These are phyloP conservation scores for Sordaria brevicollis DNA, from an alignment of 495 filamentous ascomycete species.

Conservation along the genomic window DNA sequence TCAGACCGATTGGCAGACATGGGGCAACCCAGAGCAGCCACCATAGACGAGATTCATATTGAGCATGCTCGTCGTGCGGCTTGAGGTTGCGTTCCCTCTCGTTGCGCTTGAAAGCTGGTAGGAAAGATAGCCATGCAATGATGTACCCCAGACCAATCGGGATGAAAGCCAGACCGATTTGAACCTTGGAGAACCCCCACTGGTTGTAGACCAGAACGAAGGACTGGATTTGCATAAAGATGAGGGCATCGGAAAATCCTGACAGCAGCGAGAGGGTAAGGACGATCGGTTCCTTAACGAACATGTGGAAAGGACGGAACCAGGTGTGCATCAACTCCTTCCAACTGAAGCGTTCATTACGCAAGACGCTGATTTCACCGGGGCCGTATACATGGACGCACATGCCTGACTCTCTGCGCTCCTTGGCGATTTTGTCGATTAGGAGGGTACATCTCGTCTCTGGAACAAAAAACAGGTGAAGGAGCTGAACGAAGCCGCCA, in stretches of 20 bases:
- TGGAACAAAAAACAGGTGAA: slow-evolving; percentile 57
- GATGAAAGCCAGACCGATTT: slow-evolving; percentile 52
- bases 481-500: slow-evolving; percentile 51
- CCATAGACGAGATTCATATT: slow-evolving; percentile 47
- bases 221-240: slow-evolving; percentile 69
- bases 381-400: slow-evolving; percentile 51
- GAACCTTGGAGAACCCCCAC: slow-evolving; percentile 48
- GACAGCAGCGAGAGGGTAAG: slow-evolving; percentile 59
- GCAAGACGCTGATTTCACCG: slow-evolving; percentile 44
- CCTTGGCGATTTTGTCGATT: slow-evolving; percentile 56
- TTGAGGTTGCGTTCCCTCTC: slow-evolving; percentile 37
- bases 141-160: slow-evolving; percentile 56
- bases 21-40: slow-evolving; percentile 54
- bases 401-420: slow-evolving; percentile 44
- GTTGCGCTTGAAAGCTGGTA: slow-evolving; percentile 53
- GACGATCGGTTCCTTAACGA: slow-evolving; percentile 67
- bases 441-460: slow-evolving; percentile 61
- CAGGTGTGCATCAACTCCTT: slow-evolving; percentile 51
- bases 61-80: slow-evolving; percentile 47
- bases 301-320: slow-evolving; percentile 69
- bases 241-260: slow-evolving; percentile 70
- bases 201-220: slow-evolving; percentile 54
- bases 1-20: slow-evolving; percentile 54
- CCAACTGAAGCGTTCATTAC: slow-evolving; percentile 36
- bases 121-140: slow-evolving; percentile 51